Evolutionary conservation across 2,329 filamentous ascomycete genomes (phyloP).

Genomic region (Aspergillus calidoustus): DNA sequence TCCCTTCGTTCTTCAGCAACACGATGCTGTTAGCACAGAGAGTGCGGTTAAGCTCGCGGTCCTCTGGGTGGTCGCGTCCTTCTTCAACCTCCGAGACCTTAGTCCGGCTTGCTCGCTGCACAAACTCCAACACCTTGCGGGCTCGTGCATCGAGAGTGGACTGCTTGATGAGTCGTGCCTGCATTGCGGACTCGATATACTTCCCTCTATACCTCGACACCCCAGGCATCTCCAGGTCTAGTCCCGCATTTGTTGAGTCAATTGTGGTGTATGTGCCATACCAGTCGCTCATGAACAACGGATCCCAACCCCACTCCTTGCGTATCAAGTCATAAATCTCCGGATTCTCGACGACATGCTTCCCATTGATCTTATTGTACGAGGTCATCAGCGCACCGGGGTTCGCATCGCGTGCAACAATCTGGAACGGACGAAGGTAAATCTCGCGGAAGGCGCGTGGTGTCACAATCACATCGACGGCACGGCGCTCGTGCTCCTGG

Average conservation of each 20-base stretch:
- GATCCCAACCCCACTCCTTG: constrained; percentile 51
- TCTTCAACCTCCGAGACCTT: constrained; percentile 56
- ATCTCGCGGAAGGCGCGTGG: constrained; percentile 65
- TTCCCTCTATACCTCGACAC: constrained; percentile 42
- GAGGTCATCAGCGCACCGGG: constrained; percentile 63
- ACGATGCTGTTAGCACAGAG: constrained; percentile 68
- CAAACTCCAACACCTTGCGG: constrained; percentile 58
- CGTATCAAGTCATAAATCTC: constrained; percentile 46
- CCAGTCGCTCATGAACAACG: constrained; percentile 53
- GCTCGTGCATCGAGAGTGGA: constrained; percentile 60
- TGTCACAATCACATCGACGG: constrained; percentile 47
- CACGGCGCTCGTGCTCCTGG: constrained; percentile 50
- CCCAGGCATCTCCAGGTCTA: constrained; percentile 52
- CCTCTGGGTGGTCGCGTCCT: constrained; percentile 39
- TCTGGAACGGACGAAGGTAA: constrained; percentile 67
- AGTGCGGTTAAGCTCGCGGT: constrained; percentile 61
- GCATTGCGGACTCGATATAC: constrained; percentile 35
- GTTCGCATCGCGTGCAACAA: constrained; percentile 60
- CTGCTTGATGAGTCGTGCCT: constrained; percentile 58
- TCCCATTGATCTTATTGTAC: constrained; percentile 62
- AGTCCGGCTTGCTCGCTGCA: constrained; percentile 59
- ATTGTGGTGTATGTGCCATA: constrained; percentile 47
- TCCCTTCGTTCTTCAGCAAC: constrained; percentile 70
- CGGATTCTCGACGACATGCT: constrained; percentile 47
- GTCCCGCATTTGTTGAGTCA: constrained; percentile 45